Evolutionary conservation across 2,329 filamentous ascomycete species (phyloP).

Genomic region (Penicillium fuscoglaucum): DNA sequence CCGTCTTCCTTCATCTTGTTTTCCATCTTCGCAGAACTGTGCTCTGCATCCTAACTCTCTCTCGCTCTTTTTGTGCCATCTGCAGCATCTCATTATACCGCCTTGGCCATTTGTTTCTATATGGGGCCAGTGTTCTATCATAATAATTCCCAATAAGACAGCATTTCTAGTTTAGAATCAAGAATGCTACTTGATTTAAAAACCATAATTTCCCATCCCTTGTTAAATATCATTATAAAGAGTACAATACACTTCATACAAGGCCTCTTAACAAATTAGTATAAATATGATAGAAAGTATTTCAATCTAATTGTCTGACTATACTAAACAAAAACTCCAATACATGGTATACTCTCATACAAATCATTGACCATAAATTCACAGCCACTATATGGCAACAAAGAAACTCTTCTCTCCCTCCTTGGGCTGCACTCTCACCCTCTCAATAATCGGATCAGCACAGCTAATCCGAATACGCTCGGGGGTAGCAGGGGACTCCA

Average conservation of each 20-base stretch:
- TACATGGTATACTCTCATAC: conserved; percentile 10
- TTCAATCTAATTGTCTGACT: background rate
- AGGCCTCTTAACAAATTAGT: background rate
- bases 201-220: no score
- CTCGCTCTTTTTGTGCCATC: background rate
- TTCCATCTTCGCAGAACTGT: background rate
- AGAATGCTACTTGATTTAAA: background rate
- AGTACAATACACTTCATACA: background rate
- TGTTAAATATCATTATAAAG: no score
- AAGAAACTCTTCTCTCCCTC: conserved; percentile 56
- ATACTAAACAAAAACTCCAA: background rate
- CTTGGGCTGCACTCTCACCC: conserved; percentile 53
- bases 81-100: background rate
- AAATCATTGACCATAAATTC: conserved; percentile 11
- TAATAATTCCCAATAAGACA: background rate
- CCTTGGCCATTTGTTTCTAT: background rate
- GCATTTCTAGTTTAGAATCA: background rate
- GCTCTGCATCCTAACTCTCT: conserved; percentile 4
- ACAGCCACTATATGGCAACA: conserved; percentile 38
- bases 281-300: background rate
- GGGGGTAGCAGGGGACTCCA: conserved; percentile 54
- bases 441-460: conserved; percentile 48
- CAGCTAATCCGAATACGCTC: conserved; percentile 52
- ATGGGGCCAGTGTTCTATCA: background rate
- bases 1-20: background rate